phyloP scores from a whole-genome alignment of 2,329 filamentous ascomycete species.

The Didymella keratinophila region DNA sequence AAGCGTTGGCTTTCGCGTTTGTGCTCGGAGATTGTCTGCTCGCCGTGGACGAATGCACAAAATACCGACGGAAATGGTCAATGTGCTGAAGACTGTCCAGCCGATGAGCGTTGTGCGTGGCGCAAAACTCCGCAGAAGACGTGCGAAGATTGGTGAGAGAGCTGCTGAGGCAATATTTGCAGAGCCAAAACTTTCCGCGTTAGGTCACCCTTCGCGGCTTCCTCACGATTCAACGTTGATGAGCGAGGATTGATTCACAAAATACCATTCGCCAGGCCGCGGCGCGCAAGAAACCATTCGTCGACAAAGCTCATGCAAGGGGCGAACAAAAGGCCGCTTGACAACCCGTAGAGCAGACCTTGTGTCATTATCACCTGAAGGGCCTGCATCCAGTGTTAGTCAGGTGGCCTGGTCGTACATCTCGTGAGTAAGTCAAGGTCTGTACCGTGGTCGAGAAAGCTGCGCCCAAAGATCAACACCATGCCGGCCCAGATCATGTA shows the following conservation, averaged over 20 bases:
- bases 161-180: conserved; percentile 8
- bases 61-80: background rate
- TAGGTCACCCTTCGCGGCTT: background rate
- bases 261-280: conserved; percentile 3
- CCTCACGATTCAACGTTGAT: background rate
- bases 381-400: background rate
- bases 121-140: background rate
- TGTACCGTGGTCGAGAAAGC: conserved; percentile 5
- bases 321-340: conserved; percentile 3
- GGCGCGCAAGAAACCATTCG: conserved; percentile 5
- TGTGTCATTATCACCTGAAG: conserved; percentile 10
- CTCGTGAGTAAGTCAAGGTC: too few species aligned
- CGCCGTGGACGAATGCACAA: background rate
- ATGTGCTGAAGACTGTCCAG: background rate
- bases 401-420: too few species aligned
- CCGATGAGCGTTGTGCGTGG: conserved; percentile 6
- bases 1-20: background rate
- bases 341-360: conserved; percentile 3
- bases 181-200: background rate
- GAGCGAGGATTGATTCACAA: background rate
- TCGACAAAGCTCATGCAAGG: conserved; percentile 8
- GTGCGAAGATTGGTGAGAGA: conserved; percentile 1
- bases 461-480: conserved; percentile 5
- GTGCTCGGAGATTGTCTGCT: background rate
- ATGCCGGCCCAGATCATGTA: conserved; percentile 6